These are phyloP conservation scores for Entomortierella chlamydospora DNA, from an alignment of 192 early-diverging fungal genomes.

Conservation along the genomic window DNA sequence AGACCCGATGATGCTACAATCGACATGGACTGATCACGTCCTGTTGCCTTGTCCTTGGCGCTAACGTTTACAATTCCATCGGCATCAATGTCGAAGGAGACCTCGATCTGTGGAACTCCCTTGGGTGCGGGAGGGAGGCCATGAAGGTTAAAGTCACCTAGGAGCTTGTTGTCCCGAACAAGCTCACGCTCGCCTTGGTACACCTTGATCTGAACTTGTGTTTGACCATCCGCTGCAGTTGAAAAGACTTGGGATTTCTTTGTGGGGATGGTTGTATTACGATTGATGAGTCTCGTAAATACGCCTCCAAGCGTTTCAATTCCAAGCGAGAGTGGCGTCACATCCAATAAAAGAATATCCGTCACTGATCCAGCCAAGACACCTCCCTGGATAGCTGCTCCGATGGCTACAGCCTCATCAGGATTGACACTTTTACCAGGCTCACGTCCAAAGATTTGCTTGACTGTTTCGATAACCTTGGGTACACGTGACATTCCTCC, in stretches of 20 bases:
- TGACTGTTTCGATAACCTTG: slow-evolving; percentile 95
- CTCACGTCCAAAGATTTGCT: slow-evolving; percentile 88
- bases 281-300: slow-evolving; percentile 95
- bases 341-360: slow-evolving; percentile 95
- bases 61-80: slow-evolving; percentile 99
- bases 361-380: slow-evolving; percentile 96
- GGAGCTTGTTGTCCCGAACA: slow-evolving; percentile 95
- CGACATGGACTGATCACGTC: slow-evolving; percentile 96
- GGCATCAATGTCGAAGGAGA: slow-evolving; percentile 99
- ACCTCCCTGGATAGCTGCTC: slow-evolving; percentile 98
- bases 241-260: slow-evolving; percentile 99
- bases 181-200: slow-evolving; percentile 99
- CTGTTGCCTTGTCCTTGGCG: slow-evolving; percentile 97
- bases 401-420: slow-evolving; percentile 98
- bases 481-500: slow-evolving; percentile 99
- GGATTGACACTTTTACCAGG: slow-evolving; percentile 97
- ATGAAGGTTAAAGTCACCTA: slow-evolving; percentile 96
- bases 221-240: slow-evolving; percentile 98
- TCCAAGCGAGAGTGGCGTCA: slow-evolving; percentile 97
- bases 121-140: slow-evolving; percentile 97
- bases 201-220: slow-evolving; percentile 96
- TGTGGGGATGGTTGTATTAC: slow-evolving; percentile 99
- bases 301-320: slow-evolving; percentile 99
- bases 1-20: slow-evolving; percentile 96
- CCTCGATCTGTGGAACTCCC: slow-evolving; percentile 97